Evolutionary conservation across 2,329 filamentous ascomycete genomes (phyloP).

Genomic region (Aspergillus hortae): DNA sequence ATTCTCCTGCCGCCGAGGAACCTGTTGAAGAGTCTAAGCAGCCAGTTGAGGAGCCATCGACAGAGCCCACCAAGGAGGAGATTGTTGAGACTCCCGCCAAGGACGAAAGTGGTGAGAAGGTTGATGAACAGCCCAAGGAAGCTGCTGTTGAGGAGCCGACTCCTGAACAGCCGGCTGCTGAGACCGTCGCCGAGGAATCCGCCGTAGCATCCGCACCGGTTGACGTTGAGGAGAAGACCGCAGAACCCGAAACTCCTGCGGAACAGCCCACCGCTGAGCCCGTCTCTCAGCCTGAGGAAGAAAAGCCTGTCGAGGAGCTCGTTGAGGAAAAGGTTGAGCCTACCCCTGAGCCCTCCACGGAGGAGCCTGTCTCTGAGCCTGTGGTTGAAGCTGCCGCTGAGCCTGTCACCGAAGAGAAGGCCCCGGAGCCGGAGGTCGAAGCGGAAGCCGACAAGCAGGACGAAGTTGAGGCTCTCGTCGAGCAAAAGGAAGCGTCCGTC

Average conservation of each 20-base stretch:
- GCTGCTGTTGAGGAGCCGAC: neutral
- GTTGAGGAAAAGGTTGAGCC: constrained; percentile 2
- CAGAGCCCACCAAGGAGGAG: neutral
- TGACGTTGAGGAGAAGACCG: too few relatives aligned
- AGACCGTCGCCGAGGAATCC: neutral
- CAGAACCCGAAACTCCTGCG: neutral
- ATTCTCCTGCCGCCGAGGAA: neutral
- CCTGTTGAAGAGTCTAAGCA: neutral
- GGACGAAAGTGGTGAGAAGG: neutral
- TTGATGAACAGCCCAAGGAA: constrained; percentile 3
- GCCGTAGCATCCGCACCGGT: too few relatives aligned
- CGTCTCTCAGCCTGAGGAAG: neutral
- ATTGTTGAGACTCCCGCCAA: too few relatives aligned
- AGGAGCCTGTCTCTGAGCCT: constrained; percentile 3
- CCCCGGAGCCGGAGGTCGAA: neutral
- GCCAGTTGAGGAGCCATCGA: neutral
- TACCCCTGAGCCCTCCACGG: constrained; percentile 6
- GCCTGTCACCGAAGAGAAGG: neutral
- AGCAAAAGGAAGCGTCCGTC: constrained; percentile 3
- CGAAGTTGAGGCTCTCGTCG: constrained; percentile 2
- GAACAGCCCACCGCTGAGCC: constrained; percentile 4
- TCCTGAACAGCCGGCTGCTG: neutral
- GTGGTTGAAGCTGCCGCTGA: constrained; percentile 1
- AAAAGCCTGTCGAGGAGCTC: neutral
- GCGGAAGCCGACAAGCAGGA: too few relatives aligned